phyloP scores from a whole-genome alignment of 108 stramenopile genomes.

The Seminavis robusta region DNA sequence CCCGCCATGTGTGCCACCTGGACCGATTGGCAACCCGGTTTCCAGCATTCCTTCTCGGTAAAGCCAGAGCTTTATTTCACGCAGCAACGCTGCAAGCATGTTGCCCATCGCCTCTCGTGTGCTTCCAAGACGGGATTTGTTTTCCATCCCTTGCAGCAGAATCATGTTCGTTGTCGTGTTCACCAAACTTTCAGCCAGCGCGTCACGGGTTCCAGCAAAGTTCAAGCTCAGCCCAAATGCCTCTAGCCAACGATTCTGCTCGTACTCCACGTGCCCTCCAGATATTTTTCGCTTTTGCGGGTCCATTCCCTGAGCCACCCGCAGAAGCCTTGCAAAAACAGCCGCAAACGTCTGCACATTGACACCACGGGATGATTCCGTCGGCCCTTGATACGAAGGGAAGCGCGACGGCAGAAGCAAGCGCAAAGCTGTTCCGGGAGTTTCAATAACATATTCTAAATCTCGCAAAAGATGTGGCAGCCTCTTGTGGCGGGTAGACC shows the following conservation, averaged over 20 bases:
- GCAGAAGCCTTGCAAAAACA: constrained; percentile 64
- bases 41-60: constrained; percentile 79
- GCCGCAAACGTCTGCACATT: constrained; percentile 69
- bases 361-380: constrained; percentile 32
- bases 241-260: constrained; percentile 79
- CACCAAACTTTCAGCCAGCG: constrained; percentile 70
- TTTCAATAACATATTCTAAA: constrained; percentile 89
- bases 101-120: constrained; percentile 70
- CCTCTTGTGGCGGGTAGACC: constrained; percentile 81
- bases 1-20: constrained; percentile 40
- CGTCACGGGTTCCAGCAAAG: constrained; percentile 77
- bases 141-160: constrained; percentile 16
- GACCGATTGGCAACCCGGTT: constrained; percentile 49
- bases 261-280: constrained; percentile 87
- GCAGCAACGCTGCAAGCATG: constrained; percentile 65
- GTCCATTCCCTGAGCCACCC: constrained; percentile 86
- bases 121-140: constrained; percentile 37
- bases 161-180: constrained; percentile 3
- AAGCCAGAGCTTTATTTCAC: constrained; percentile 85
- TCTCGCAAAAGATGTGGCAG: constrained; percentile 83
- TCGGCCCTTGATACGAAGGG: constrained; percentile 31
- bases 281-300: constrained; percentile 81
- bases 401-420: constrained; percentile 49
- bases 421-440: constrained; percentile 77
- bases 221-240: constrained; percentile 84